Conservation (phyloP, 2,329 filamentous ascomycete species). For the Fusarium temperatum region DNA sequence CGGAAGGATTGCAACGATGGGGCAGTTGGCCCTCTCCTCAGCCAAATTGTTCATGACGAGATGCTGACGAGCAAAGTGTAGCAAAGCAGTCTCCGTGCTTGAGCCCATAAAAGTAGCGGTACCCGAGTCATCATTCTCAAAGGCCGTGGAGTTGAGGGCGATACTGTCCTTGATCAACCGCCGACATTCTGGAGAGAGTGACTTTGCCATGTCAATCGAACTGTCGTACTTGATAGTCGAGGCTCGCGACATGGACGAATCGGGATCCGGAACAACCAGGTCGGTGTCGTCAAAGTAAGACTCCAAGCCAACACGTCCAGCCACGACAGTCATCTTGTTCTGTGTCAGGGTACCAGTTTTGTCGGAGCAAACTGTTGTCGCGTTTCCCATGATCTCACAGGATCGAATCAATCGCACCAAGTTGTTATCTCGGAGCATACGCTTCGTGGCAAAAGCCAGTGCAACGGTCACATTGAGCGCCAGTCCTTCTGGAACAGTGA, state of each 20-base stretch:
- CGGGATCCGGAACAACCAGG: conserved; percentile 22
- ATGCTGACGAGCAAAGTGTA: conserved; percentile 60
- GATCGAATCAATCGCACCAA: conserved; percentile 67
- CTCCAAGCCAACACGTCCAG: conserved; percentile 60
- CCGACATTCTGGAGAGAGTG: conserved; percentile 48
- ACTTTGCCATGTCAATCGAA: conserved; percentile 43
- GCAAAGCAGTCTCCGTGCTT: conserved; percentile 64
- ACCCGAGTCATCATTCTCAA: conserved; percentile 55
- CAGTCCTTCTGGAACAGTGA: conserved; percentile 68
- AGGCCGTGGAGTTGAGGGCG: conserved; percentile 62
- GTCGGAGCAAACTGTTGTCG: conserved; percentile 71
- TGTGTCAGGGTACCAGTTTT: conserved; percentile 73
- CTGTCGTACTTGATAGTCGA: conserved; percentile 39
- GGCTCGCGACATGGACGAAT: conserved; percentile 33
- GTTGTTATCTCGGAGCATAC: conserved; percentile 71
- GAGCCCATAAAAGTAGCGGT: conserved; percentile 59
- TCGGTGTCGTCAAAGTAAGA: conserved; percentile 50
- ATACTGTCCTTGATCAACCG: conserved; percentile 52
- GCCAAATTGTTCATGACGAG: conserved; percentile 56
- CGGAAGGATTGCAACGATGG: conserved; percentile 59
- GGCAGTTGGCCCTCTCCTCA: conserved; percentile 57
- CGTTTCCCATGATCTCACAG: conserved; percentile 72
- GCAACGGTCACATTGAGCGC: conserved; percentile 69
- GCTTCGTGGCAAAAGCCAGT: conserved; percentile 68
- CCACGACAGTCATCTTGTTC: conserved; percentile 70